A percentile compares a stretch with the other conserved stretches of the same genome.
These are phyloP conservation scores for Hypoxylon perforatum DNA, from an alignment of 495 filamentous ascomycete genomes.

Conservation along the genomic window DNA sequence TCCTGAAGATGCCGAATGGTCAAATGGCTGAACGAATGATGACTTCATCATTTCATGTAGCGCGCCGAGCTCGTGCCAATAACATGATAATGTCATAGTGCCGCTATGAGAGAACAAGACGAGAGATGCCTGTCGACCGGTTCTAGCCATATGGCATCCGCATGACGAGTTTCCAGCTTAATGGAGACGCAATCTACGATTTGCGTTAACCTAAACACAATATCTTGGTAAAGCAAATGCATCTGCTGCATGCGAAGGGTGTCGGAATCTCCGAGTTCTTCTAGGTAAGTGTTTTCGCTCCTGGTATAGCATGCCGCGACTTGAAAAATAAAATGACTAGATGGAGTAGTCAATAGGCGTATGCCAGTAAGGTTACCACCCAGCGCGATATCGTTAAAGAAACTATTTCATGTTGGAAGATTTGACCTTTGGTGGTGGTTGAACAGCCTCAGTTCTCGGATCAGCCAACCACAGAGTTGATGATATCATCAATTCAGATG, in stretches of 20 bases:
- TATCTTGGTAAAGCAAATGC: background rate
- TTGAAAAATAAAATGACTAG: background rate
- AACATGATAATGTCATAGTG: slow-evolving; percentile 25
- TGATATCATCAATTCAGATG: slow-evolving; percentile 23
- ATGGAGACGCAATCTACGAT: background rate
- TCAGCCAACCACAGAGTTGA: slow-evolving; percentile 6
- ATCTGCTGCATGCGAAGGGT: background rate
- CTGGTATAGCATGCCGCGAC: no score
- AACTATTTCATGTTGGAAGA: slow-evolving; percentile 3
- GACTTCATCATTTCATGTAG: slow-evolving; percentile 32
- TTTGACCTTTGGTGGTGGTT: slow-evolving; percentile 17
- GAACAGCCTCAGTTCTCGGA: background rate
- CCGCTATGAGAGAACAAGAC: background rate
- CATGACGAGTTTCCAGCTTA: slow-evolving; percentile 1
- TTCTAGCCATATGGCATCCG: background rate
- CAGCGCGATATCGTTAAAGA: background rate
- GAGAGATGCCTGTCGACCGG: background rate
- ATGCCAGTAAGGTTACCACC: background rate
- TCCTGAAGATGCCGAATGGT: background rate
- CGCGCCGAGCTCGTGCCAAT: background rate
- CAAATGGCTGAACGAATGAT: background rate
- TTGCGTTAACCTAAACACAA: background rate
- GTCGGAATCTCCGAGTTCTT: background rate
- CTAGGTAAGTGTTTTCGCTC: background rate
- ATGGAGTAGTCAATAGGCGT: background rate